Evolutionary conservation across 345 rosid genomes (phyloP).

Genomic region (Linum lewisii): DNA sequence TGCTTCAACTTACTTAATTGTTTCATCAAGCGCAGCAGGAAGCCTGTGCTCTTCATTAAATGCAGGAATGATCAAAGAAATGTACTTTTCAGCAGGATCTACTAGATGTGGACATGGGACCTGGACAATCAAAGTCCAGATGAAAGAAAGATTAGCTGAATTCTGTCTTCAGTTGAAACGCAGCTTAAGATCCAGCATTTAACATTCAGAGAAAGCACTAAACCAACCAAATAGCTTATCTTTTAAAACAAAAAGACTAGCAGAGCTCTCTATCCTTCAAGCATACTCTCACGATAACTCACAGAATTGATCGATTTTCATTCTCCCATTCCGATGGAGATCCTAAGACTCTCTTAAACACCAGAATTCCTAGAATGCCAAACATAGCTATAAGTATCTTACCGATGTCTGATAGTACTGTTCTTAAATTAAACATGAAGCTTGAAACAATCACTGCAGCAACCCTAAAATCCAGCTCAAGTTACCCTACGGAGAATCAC

Average conservation of each 20-base stretch:
- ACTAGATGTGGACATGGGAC: slow-evolving; percentile 52
- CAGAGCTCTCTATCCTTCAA: background rate
- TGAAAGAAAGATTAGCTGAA: background rate
- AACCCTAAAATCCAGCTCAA: background rate
- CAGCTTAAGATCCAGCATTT: background rate
- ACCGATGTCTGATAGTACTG: too few relatives aligned
- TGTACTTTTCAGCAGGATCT: slow-evolving; percentile 76
- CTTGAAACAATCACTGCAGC: background rate
- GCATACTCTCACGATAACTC: background rate
- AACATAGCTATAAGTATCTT: background rate
- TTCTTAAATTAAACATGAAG: background rate
- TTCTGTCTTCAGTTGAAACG: background rate
- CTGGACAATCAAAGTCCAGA: slow-evolving; percentile 21
- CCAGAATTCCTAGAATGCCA: background rate
- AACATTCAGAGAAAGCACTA: background rate
- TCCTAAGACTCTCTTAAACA: background rate
- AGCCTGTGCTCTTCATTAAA: slow-evolving; percentile 87
- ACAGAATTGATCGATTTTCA: background rate
- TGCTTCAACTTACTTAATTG: slow-evolving; percentile 53
- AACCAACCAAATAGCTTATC: background rate
- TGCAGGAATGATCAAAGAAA: slow-evolving; percentile 84
- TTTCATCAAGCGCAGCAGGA: slow-evolving; percentile 81
- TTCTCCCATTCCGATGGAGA: background rate
- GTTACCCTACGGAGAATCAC: background rate
- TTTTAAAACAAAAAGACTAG: background rate